A percentile compares a stretch with the other conserved stretches of the same genome.
phyloP scores from a whole-genome alignment of 1,284 basidiomycete species.

The Afroboletus lepidellus region DNA sequence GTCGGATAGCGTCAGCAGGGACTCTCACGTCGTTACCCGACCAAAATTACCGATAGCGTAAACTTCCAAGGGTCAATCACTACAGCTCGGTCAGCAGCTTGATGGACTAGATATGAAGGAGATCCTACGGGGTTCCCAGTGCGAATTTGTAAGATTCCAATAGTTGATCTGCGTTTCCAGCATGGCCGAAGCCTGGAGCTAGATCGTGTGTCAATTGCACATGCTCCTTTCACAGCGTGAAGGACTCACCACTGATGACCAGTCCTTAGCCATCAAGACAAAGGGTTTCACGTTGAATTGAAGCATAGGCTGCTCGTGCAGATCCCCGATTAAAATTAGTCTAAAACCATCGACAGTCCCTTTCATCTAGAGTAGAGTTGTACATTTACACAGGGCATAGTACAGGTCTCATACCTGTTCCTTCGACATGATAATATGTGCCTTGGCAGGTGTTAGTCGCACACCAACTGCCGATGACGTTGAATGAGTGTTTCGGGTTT shows the following conservation, averaged over 20 bases:
- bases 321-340: slow-evolving; percentile 90
- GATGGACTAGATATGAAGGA: background rate
- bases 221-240: background rate
- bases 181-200: slow-evolving; percentile 83
- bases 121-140: slow-evolving; percentile 91
- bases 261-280: slow-evolving; percentile 83
- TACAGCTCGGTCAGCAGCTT: slow-evolving; percentile 26
- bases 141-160: slow-evolving; percentile 97
- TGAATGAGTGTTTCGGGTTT: slow-evolving; percentile 3
- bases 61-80: slow-evolving; percentile 98
- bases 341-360: slow-evolving; percentile 89
- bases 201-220: slow-evolving; percentile 12
- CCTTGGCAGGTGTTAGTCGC: slow-evolving; percentile 47
- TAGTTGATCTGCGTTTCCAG: slow-evolving; percentile 87
- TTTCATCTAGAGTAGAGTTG: slow-evolving; percentile 55
- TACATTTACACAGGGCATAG: background rate
- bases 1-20: slow-evolving; percentile 13
- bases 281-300: slow-evolving; percentile 89
- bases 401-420: slow-evolving; percentile 58
- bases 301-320: slow-evolving; percentile 93
- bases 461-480: slow-evolving; percentile 11
- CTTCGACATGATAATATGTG: slow-evolving; percentile 70
- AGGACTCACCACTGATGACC: slow-evolving; percentile 81
- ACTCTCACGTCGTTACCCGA: background rate
- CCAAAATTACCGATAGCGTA: slow-evolving; percentile 57